Conservation (phyloP, 495 filamentous ascomycete genomes). For the Penicillium bialowiezense region DNA sequence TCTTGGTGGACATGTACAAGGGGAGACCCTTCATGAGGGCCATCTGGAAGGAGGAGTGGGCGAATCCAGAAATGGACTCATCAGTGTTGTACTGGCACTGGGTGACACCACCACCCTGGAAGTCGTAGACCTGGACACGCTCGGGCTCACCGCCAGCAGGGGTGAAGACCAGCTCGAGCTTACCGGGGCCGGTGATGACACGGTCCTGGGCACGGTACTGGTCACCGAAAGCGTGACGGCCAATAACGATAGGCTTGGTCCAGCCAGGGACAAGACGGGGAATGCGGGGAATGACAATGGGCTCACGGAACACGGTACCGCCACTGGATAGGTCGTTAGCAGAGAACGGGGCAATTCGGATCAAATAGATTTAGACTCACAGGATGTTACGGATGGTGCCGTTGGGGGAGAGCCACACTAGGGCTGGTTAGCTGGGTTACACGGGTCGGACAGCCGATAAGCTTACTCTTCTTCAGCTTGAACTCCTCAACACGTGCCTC, state of each 20-base stretch:
- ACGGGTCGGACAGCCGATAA: neutral
- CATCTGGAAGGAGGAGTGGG: slow-evolving; percentile 93
- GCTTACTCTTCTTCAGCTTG: slow-evolving; percentile 90
- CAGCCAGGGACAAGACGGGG: slow-evolving; percentile 92
- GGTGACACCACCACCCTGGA: slow-evolving; percentile 82
- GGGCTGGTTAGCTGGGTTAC: slow-evolving; percentile 17
- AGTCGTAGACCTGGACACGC: slow-evolving; percentile 86
- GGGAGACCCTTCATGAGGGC: slow-evolving; percentile 82
- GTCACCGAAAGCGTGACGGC: slow-evolving; percentile 96
- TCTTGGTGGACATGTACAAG: slow-evolving; percentile 99
- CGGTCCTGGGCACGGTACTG: slow-evolving; percentile 95
- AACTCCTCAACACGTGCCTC: slow-evolving; percentile 96
- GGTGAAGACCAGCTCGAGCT: slow-evolving; percentile 90
- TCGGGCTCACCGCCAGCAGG: slow-evolving; percentile 79
- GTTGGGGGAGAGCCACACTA: slow-evolving; percentile 98
- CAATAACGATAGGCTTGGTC: slow-evolving; percentile 98
- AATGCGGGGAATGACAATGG: slow-evolving; percentile 90
- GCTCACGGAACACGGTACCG: slow-evolving; percentile 97
- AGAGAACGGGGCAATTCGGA: neutral
- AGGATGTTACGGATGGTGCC: slow-evolving; percentile 96
- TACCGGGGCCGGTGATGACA: slow-evolving; percentile 77
- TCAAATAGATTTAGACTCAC: slow-evolving; percentile 29
- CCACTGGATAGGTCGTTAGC: slow-evolving; percentile 46
- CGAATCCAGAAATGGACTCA: slow-evolving; percentile 90
- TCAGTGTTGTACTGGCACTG: slow-evolving; percentile 98